Evolutionary conservation across 805 yeast species (phyloP).

Genomic region (Metschnikowia sp.): DNA sequence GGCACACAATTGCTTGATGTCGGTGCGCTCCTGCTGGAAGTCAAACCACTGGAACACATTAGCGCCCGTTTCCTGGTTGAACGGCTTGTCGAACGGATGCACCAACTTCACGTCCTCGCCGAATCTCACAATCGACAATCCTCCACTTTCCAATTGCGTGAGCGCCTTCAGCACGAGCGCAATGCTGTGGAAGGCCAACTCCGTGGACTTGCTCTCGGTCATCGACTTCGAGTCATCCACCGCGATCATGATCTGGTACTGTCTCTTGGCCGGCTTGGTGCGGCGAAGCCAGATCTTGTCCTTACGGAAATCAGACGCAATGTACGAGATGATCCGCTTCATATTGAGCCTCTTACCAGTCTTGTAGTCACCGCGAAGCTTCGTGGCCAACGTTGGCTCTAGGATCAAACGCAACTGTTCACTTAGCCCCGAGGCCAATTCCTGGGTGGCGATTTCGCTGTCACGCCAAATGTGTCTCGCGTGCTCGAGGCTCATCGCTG

Average conservation of each 20-base stretch:
- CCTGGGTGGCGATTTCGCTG: slow-evolving; percentile 83
- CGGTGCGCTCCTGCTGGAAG: slow-evolving; percentile 84
- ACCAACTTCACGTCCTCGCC: slow-evolving; percentile 82
- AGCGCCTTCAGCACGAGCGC: slow-evolving; percentile 92
- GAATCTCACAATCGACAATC: slow-evolving; percentile 82
- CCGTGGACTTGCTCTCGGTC: slow-evolving; percentile 89
- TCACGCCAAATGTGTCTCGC: slow-evolving; percentile 79
- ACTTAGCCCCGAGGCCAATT: slow-evolving; percentile 78
- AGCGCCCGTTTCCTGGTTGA: slow-evolving; percentile 80
- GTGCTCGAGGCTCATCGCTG: slow-evolving; percentile 55
- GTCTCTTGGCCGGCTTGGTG: slow-evolving; percentile 95
- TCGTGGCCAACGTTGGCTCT: slow-evolving; percentile 96
- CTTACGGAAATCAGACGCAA: slow-evolving; percentile 95
- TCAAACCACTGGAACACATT: slow-evolving; percentile 82
- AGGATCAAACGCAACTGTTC: slow-evolving; percentile 90
- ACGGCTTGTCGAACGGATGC: slow-evolving; percentile 85
- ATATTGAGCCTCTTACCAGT: slow-evolving; percentile 95
- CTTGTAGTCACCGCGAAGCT: slow-evolving; percentile 90
- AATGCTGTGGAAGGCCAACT: slow-evolving; percentile 90
- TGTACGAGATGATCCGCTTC: slow-evolving; percentile 96
- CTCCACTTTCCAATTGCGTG: slow-evolving; percentile 92
- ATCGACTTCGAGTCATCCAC: slow-evolving; percentile 96
- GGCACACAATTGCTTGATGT: slow-evolving; percentile 69
- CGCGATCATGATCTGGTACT: slow-evolving; percentile 95
- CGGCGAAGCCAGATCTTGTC: slow-evolving; percentile 98